Evolutionary conservation across 176 grass and related monocot species (phyloP), one percentile per base, ranked within the genome.

Genomic region (Avena atlantica): DNA sequence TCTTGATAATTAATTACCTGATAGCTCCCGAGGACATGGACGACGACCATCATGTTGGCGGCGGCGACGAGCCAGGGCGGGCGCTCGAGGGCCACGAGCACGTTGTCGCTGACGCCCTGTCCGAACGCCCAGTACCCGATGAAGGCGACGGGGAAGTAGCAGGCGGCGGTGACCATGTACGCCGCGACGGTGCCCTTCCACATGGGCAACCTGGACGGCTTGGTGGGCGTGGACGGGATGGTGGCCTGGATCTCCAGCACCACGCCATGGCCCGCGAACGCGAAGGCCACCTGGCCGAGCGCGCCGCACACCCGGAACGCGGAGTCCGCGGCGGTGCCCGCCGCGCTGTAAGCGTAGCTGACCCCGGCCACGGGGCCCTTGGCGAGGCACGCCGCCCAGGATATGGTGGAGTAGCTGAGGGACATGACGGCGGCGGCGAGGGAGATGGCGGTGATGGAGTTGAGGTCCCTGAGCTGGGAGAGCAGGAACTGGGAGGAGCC

Each of bases 31-130:
- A 96, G 23, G 74, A 93, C 89, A 4, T 96, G 94, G 78, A 96
- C 60, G 60, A 93, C 91, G 7, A 96, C 94, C 89, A 96, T 92
- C 89, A 96, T 81, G 94, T 96, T 96, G 61, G 94, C 91, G 0
- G 74, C 77, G 8, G 91, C 91, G 86, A 96, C 87, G 50, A 96
- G 91, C 91, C 94, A 96, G 0, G 82, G 15, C 16, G 94, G 94
- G 6, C 87, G 89, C 9, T 86, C 29, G 27, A 96, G 91, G 50
- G 91, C 85, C 17, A 83, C 84, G 83, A 92, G 87, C 73, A 90
- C 84, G 74, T 87, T 90, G 79, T 90, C 79, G 55, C 36, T 76
- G 61, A 87, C 91, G 78, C 71, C 89, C 69, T 80, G 87, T 0
- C 90, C 87, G 80, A 94, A 94, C 5, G 90, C 42, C 92, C 92